Percentiles rank a stretch among this genome's conserved stretches.
phyloP scores from a whole-genome alignment of 768 basidiomycete genomes.

The Kwoniella sp. region DNA sequence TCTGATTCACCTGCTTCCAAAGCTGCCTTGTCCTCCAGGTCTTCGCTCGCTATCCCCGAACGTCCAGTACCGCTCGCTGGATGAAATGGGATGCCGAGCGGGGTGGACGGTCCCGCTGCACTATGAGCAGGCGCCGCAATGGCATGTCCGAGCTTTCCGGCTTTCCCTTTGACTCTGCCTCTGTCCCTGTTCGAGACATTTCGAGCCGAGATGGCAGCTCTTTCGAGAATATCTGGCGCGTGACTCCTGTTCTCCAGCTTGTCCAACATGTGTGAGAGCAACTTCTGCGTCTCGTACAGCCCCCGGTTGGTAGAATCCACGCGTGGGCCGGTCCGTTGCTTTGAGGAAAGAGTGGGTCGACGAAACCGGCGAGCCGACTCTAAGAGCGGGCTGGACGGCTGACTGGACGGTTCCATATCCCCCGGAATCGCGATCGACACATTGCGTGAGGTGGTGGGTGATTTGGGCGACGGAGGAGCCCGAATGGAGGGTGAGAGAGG shows the following conservation, averaged over 20 bases:
- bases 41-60: constrained; percentile 17
- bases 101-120: constrained; percentile 1
- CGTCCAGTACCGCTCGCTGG: neutral
- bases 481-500: constrained; percentile 4
- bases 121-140: constrained; percentile 27
- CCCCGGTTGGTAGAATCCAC: constrained; percentile 16
- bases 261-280: constrained; percentile 62
- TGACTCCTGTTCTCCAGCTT: constrained; percentile 59
- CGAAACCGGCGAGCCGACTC: constrained; percentile 28
- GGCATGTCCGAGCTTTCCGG: constrained; percentile 28
- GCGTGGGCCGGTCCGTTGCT: constrained; percentile 6
- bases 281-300: constrained; percentile 63
- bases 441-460: constrained; percentile 4
- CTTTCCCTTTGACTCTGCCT: constrained; percentile 37
- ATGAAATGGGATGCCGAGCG: constrained; percentile 11
- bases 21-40: constrained; percentile 14
- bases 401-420: neutral
- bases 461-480: constrained; percentile 9
- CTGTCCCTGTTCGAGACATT: constrained; percentile 52
- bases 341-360: constrained; percentile 22
- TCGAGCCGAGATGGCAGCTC: constrained; percentile 54
- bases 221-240: constrained; percentile 37
- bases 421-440: constrained; percentile 9
- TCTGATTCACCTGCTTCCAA: constrained; percentile 28
- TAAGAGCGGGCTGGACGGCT: constrained; percentile 2